phyloP scores from a whole-genome alignment of 78 protist genomes.

The Dictyostelium capitatum region DNA sequence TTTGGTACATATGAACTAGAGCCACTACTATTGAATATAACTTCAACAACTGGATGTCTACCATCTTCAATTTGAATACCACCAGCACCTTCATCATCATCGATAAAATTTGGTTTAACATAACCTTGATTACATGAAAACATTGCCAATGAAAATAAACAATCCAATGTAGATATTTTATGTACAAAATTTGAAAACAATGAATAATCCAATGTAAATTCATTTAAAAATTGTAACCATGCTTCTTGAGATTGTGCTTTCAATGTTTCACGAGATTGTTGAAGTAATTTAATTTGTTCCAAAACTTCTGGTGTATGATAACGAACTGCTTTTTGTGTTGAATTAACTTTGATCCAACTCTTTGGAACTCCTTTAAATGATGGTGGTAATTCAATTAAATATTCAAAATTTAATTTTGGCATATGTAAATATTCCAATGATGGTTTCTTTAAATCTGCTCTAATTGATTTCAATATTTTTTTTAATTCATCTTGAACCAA shows the following conservation, averaged over 20 bases:
- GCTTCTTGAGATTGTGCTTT: constrained; percentile 50
- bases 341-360: constrained; percentile 71
- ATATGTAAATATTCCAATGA: constrained; percentile 72
- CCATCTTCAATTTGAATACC: constrained; percentile 72
- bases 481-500: constrained; percentile 11
- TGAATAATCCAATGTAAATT: constrained; percentile 60
- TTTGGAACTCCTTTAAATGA: constrained; percentile 54
- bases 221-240: constrained; percentile 69
- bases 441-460: constrained; percentile 59
- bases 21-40: neutral
- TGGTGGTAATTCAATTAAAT: constrained; percentile 72
- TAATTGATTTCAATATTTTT: constrained; percentile 28
- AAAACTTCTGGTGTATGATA: constrained; percentile 55
- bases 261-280: constrained; percentile 46
- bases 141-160: constrained; percentile 44
- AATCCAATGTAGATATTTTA: constrained; percentile 58
- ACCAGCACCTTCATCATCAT: constrained; percentile 7
- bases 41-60: constrained; percentile 84
- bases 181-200: constrained; percentile 31
- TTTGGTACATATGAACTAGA: constrained; percentile 63
- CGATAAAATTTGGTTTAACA: constrained; percentile 45
- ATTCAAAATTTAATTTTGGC: constrained; percentile 48
- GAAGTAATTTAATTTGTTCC: constrained; percentile 8
- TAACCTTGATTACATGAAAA: constrained; percentile 52
- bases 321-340: constrained; percentile 47